Percentiles rank a stretch among this genome's conserved stretches.
phyloP scores from a whole-genome alignment of 164 flowering plant genomes.

The Dillenia suffruticosa region DNA sequence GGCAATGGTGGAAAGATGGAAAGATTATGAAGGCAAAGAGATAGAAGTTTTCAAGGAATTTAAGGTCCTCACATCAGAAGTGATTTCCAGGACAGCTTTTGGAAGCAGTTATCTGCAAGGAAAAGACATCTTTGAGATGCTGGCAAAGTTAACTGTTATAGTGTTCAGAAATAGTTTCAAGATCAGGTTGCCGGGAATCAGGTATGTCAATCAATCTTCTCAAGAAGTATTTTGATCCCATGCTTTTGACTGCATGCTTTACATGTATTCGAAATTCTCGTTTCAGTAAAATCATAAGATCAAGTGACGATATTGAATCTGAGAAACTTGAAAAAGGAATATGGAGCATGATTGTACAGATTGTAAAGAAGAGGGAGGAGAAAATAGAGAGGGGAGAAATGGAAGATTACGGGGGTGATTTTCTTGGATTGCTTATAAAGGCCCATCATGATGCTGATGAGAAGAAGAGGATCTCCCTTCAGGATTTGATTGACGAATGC shows the following conservation, averaged over 20 bases:
- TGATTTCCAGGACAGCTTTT: slow-evolving; percentile 10
- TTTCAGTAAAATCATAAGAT: neutral
- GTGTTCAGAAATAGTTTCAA: neutral
- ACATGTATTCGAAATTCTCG: no score
- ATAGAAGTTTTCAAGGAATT: slow-evolving; percentile 11
- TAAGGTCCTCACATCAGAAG: slow-evolving; percentile 5
- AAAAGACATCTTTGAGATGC: slow-evolving; percentile 6
- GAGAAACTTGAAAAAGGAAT: slow-evolving; percentile 7
- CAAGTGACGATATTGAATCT: slow-evolving; percentile 8
- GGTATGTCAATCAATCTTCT: neutral
- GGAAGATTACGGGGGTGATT: no score
- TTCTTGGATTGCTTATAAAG: no score
- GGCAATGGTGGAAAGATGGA: slow-evolving; percentile 9
- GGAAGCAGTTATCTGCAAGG: slow-evolving; percentile 5
- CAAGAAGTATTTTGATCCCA: no score
- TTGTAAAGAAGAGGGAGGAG: slow-evolving; percentile 4
- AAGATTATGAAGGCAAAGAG: slow-evolving; percentile 8
- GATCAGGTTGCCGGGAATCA: slow-evolving; percentile 7
- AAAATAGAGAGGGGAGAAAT: neutral
- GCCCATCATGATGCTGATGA: neutral
- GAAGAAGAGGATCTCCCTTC: slow-evolving; percentile 26
- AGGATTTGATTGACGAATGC: slow-evolving; percentile 52
- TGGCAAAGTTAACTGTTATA: slow-evolving; percentile 1
- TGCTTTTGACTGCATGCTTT: no score
- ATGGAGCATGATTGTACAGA: neutral